These are phyloP conservation scores for Eremothecium cymbalariae DNA, from an alignment of 1,139 yeast genomes.

Conservation along the genomic window DNA sequence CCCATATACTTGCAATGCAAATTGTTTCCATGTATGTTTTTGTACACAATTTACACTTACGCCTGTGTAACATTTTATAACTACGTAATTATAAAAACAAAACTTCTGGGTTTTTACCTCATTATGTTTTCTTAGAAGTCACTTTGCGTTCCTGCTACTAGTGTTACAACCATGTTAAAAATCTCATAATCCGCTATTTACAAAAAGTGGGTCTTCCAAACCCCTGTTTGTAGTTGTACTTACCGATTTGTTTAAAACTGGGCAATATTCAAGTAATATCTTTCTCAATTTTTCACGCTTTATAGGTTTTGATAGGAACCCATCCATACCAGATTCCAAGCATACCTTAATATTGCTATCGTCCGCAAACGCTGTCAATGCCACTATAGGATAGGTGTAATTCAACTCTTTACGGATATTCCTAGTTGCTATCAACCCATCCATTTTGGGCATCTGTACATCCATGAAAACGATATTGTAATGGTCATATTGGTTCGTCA, in stretches of 20 bases:
- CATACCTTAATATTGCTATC: conserved; percentile 75
- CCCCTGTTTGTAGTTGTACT: too few relatives aligned
- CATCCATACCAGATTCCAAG: conserved; percentile 76
- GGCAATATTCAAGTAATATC: conserved; percentile 34
- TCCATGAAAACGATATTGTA: conserved; percentile 88
- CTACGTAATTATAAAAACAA: conserved; percentile 13
- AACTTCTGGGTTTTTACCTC: conserved; percentile 9
- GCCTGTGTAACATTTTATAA: conserved; percentile 11
- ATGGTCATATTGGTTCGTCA: conserved; percentile 33
- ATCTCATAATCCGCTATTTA: too few relatives aligned
- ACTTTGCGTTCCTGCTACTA: too few relatives aligned
- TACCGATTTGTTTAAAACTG: too few relatives aligned
- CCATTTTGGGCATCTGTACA: conserved; percentile 91
- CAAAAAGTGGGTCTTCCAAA: too few relatives aligned
- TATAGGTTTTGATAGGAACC: conserved; percentile 81
- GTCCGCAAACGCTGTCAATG: conserved; percentile 91
- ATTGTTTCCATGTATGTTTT: conserved; percentile 11
- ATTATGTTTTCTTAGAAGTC: not conserved
- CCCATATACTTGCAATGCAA: conserved; percentile 15
- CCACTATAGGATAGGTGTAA: conserved; percentile 73
- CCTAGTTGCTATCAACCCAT: conserved; percentile 77
- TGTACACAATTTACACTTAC: conserved; percentile 10
- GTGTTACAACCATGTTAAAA: too few relatives aligned
- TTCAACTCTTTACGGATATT: conserved; percentile 58
- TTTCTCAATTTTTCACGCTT: conserved; percentile 58